phyloP scores from a whole-genome alignment of 2,329 filamentous ascomycete genomes.

The Stagonosporopsis chrysanthemi region DNA sequence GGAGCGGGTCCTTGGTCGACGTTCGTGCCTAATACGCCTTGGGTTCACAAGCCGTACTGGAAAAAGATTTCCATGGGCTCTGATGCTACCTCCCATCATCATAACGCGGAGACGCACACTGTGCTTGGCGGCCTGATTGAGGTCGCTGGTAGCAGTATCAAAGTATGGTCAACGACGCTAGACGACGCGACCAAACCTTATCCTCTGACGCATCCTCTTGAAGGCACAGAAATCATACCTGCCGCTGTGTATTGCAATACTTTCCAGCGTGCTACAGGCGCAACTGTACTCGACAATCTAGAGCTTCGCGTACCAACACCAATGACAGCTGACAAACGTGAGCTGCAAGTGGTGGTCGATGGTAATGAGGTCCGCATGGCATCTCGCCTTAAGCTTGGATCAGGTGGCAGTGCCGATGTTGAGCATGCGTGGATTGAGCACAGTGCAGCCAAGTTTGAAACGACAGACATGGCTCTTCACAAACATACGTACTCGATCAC shows the following conservation, averaged over 20 bases:
- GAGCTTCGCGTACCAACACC: constrained; percentile 49
- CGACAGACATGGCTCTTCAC: constrained; percentile 16
- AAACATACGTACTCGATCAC: constrained; percentile 31
- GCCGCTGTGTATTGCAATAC: constrained; percentile 55
- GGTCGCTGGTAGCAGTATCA: constrained; percentile 20
- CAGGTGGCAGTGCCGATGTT: neutral
- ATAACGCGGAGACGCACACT: constrained; percentile 26
- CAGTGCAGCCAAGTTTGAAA: constrained; percentile 30
- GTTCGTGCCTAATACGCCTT: constrained; percentile 34
- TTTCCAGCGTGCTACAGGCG: constrained; percentile 47
- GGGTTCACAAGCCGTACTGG: constrained; percentile 33
- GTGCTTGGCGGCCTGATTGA: constrained; percentile 23
- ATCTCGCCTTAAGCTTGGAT: constrained; percentile 40
- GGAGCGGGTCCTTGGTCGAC: constrained; percentile 18
- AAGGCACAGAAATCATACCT: constrained; percentile 55
- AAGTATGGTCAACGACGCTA: constrained; percentile 42
- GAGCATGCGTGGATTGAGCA: constrained; percentile 47
- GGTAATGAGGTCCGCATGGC: constrained; percentile 42
- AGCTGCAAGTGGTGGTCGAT: constrained; percentile 50
- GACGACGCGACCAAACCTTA: constrained; percentile 53
- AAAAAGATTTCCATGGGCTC: constrained; percentile 20
- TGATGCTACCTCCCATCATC: constrained; percentile 8
- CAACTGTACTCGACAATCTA: constrained; percentile 41
- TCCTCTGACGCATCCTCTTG: constrained; percentile 51
- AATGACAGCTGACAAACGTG: constrained; percentile 42